Conservation (phyloP, 768 basidiomycete genomes). For the Lentinula guzmanii region DNA sequence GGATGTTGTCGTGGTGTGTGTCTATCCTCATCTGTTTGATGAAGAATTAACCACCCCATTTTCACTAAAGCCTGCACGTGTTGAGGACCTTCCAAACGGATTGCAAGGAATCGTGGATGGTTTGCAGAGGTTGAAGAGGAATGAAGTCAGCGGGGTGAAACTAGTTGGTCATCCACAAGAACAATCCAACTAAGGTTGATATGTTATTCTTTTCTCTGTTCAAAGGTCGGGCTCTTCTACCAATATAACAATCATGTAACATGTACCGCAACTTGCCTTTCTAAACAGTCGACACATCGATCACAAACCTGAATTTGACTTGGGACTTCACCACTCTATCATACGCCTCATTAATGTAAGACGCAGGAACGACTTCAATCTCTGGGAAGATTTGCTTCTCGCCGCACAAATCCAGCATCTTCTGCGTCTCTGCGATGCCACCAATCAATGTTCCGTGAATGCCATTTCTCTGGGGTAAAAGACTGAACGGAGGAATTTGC, state of each 20-base stretch:
- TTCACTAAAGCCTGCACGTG: conserved; percentile 13
- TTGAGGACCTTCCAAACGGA: conserved; percentile 17
- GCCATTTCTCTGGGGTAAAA: background rate
- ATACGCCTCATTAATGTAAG: conserved; percentile 3
- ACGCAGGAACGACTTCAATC: background rate
- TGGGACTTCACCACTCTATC: conserved; percentile 3
- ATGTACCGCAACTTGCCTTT: background rate
- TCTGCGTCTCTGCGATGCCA: conserved; percentile 3
- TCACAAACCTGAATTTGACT: conserved; percentile 3
- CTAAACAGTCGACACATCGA: conserved; percentile 1
- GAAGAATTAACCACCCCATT: background rate
- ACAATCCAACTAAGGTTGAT: background rate
- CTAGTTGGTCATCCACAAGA: conserved; percentile 14
- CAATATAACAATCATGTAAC: background rate
- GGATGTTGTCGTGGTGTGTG: conserved; percentile 1
- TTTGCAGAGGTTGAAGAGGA: conserved; percentile 9
- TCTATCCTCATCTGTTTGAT: background rate
- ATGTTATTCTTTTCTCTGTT: background rate
- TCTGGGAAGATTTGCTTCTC: conserved; percentile 1
- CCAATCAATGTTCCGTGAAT: background rate
- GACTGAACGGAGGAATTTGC: background rate
- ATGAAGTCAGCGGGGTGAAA: conserved; percentile 20
- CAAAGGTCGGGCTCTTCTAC: background rate
- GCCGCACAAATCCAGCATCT: conserved; percentile 5
- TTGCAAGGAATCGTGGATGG: conserved; percentile 17